Evolutionary conservation across 495 filamentous ascomycete species (phyloP), one percentile per base, ranked within the genome.

Genomic region (Eremomyces bilateralis): DNA sequence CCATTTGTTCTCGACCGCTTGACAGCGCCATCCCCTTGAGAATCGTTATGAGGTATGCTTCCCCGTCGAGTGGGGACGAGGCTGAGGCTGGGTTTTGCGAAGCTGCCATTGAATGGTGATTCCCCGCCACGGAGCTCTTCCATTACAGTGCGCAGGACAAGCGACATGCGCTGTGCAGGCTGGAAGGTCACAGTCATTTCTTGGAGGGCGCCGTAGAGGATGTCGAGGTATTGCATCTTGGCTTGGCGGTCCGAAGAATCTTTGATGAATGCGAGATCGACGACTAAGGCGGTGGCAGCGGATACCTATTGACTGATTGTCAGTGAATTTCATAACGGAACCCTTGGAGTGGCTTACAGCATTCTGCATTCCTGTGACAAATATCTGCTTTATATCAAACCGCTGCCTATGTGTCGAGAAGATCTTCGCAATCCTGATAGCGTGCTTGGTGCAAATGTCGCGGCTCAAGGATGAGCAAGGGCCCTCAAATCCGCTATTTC

Each of bases 321-420:
- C 5, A 42, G 36, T 13, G 4, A 2, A 15, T 20, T 3, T 15
- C 34, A 13, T 15, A 25, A 2, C 21, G 11, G 18, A 10, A 17
- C 12, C 22, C 20, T 31, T 21, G n/a, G 2, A 16, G 16, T 17
- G 13, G 38, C 38, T 30, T 38, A 41, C 46, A 6, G 63, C 62
- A 36, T 66, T 62, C 38, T 68, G 64, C 28, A 64, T 47, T 2
- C 53, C 58, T 4, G 53, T 53, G 25, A 58, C 42, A 34, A 53
- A 53, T 16, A 61, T 62, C 36, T 57, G 54, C 22, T 49, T 46
- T 13, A 57, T 54, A 31, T 65, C 59, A 33, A 62, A 65, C 6
- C 61, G 54, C 42, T 62, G 53, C 10, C 58, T 53, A 38, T 62
- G 60, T 20, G 63, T 59, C 56, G 57, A 63, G 37, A 68, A 59